Percentiles rank a stretch among this genome's conserved stretches.
Conservation (phyloP, 2,329 filamentous ascomycete species). For the Fusarium nelsonii region DNA sequence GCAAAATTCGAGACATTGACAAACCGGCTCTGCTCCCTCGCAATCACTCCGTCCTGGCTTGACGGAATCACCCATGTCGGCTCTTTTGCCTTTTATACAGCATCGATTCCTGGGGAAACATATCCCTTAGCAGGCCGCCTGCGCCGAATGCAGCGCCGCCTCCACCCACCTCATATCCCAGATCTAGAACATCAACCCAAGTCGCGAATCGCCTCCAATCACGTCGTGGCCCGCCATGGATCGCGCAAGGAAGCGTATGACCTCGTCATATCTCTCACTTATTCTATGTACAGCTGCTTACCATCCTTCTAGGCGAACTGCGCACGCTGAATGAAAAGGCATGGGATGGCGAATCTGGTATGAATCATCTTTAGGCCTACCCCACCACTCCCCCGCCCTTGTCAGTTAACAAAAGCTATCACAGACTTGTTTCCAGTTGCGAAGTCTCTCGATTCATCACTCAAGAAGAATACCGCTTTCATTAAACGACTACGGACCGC, state of each 20-base stretch:
- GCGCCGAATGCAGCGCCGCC: conserved; percentile 62
- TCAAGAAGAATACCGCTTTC: conserved; percentile 98
- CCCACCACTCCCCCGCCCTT: conserved; percentile 33
- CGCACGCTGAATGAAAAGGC: conserved; percentile 87
- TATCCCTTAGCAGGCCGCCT: conserved; percentile 58
- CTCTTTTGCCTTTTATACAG: conserved; percentile 53
- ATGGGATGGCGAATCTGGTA: conserved; percentile 91
- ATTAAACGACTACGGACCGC: conserved; percentile 95
- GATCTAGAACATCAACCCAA: conserved; percentile 33
- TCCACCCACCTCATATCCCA: conserved; percentile 34
- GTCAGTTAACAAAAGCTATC: conserved; percentile 31
- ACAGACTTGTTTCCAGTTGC: conserved; percentile 82
- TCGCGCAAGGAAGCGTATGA: conserved; percentile 73
- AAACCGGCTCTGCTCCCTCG: conserved; percentile 37
- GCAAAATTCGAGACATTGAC: conserved; percentile 32
- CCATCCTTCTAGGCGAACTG: conserved; percentile 77
- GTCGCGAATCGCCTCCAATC: conserved; percentile 45
- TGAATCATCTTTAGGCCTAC: conserved; percentile 42
- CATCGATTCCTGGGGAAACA: conserved; percentile 53
- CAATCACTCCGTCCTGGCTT: conserved; percentile 44
- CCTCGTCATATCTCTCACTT: not conserved
- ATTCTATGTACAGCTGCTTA: conserved; percentile 28
- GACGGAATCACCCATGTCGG: conserved; percentile 57
- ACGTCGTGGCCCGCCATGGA: conserved; percentile 66
- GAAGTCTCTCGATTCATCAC: conserved; percentile 87